Conservation (phyloP, 805 yeast genomes). For the Spathaspora passalidarum region DNA sequence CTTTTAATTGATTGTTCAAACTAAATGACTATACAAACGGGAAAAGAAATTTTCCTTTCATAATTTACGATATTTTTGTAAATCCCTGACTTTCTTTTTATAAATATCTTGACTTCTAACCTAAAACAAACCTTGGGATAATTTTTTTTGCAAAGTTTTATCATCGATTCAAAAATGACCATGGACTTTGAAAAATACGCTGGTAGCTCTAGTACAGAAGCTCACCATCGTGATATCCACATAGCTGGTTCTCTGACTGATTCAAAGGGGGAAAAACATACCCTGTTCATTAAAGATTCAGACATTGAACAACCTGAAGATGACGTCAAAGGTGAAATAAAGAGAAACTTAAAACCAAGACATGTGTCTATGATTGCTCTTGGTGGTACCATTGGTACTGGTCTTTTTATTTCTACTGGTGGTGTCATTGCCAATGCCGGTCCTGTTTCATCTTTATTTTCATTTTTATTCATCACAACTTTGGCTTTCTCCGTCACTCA, state of each 20-base stretch:
- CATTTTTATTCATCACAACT: conserved; percentile 64
- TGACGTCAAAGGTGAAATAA: conserved; percentile 33
- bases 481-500: conserved; percentile 66
- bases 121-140: neutral
- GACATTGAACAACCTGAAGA: conserved; percentile 5
- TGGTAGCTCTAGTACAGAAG: neutral
- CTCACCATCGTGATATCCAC: conserved; percentile 4
- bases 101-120: neutral
- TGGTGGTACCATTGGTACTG: conserved; percentile 81
- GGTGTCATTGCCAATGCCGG: conserved; percentile 50
- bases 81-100: neutral
- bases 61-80: neutral
- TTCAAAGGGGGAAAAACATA: conserved; percentile 4
- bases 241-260: conserved; percentile 3
- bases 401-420: conserved; percentile 66
- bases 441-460: conserved; percentile 64
- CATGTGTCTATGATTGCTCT: conserved; percentile 74
- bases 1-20: neutral
- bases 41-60: neutral
- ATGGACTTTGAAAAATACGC: conserved; percentile 7
- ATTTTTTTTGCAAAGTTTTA: neutral
- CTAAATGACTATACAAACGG: neutral
- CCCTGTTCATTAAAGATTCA: conserved; percentile 5
- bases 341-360: conserved; percentile 60
- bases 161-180: neutral